These are phyloP conservation scores for Paraphoma chrysanthemicola DNA, from an alignment of 2,329 filamentous ascomycete species.

Conservation along the genomic window DNA sequence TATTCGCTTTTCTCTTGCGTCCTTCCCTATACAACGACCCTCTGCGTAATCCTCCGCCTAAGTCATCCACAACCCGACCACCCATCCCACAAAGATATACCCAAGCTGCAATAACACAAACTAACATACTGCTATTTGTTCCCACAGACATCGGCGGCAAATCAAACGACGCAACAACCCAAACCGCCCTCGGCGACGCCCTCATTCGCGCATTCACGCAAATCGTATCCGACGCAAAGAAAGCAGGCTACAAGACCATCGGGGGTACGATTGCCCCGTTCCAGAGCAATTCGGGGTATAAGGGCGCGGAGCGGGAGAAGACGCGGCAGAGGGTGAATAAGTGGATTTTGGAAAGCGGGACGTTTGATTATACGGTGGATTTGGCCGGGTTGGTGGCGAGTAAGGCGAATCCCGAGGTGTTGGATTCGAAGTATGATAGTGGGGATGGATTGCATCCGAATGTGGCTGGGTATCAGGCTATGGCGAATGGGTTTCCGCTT, in stretches of 20 bases:
- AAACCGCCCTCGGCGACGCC: conserved; percentile 56
- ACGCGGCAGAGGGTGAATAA: conserved; percentile 65
- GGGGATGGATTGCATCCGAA: conserved; percentile 72
- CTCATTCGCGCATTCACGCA: conserved; percentile 66
- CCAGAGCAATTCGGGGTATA: conserved; percentile 43
- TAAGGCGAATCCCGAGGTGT: conserved; percentile 51
- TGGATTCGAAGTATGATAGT: conserved; percentile 62
- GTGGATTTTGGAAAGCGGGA: conserved; percentile 64
- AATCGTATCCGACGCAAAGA: conserved; percentile 57
- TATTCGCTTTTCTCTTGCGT: no score
- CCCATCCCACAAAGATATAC: no score
- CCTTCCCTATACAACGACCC: no score
- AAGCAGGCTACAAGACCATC: conserved; percentile 55
- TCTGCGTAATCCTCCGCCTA: no score
- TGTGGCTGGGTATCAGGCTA: conserved; percentile 63
- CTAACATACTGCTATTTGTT: no score
- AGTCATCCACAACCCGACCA: no score
- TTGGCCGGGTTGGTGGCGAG: conserved; percentile 67
- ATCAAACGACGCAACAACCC: conserved; percentile 33
- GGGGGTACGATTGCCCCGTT: conserved; percentile 73
- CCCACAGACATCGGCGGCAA: conserved; percentile 64
- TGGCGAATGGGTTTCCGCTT: conserved; percentile 66
- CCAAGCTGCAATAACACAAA: no score
- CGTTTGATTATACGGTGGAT: conserved; percentile 67
- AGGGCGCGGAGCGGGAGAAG: conserved; percentile 59